Percentiles rank a stretch among this genome's conserved stretches.
Evolutionary conservation across 1,139 yeast genomes (phyloP).

Genomic region (Geotrichum bryndzae): DNA sequence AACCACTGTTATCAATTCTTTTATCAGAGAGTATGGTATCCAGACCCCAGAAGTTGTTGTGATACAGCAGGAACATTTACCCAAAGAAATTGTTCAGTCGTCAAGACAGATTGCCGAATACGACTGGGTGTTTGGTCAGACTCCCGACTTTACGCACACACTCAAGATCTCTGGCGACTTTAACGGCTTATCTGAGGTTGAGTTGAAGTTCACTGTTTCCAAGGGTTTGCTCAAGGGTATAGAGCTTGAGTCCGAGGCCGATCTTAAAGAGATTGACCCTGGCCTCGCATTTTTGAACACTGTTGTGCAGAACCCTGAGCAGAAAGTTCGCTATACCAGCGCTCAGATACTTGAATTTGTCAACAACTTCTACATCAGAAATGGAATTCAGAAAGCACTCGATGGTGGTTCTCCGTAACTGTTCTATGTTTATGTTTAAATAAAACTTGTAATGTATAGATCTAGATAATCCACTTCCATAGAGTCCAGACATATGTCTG

Average conservation of each 20-base stretch:
- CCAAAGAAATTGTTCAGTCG: slow-evolving; percentile 42
- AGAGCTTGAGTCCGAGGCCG: slow-evolving; percentile 4
- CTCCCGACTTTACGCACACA: slow-evolving; percentile 58
- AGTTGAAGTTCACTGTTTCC: slow-evolving; percentile 11
- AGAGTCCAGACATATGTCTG: slow-evolving; percentile 44
- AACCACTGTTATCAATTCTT: slow-evolving; percentile 43
- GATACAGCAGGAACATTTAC: slow-evolving; percentile 35
- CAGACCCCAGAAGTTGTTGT: slow-evolving; percentile 18
- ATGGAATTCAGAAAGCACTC: slow-evolving; percentile 3
- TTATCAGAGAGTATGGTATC: slow-evolving; percentile 35
- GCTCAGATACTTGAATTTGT: slow-evolving; percentile 3
- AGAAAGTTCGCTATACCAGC: neutral
- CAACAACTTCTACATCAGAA: neutral
- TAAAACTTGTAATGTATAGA: neutral
- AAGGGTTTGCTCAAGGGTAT: slow-evolving; percentile 10
- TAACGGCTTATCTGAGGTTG: neutral
- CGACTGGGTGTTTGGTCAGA: slow-evolving; percentile 68
- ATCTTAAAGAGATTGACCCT: slow-evolving; percentile 5
- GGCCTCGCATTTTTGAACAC: slow-evolving; percentile 3
- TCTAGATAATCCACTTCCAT: slow-evolving; percentile 26
- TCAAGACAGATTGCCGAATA: slow-evolving; percentile 48
- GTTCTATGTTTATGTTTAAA: neutral
- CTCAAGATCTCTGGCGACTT: slow-evolving; percentile 28
- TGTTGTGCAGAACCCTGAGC: slow-evolving; percentile 1
- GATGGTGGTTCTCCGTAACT: neutral